Conservation (phyloP, 305 asterid genomes). For the Solanum hybrid region DNA sequence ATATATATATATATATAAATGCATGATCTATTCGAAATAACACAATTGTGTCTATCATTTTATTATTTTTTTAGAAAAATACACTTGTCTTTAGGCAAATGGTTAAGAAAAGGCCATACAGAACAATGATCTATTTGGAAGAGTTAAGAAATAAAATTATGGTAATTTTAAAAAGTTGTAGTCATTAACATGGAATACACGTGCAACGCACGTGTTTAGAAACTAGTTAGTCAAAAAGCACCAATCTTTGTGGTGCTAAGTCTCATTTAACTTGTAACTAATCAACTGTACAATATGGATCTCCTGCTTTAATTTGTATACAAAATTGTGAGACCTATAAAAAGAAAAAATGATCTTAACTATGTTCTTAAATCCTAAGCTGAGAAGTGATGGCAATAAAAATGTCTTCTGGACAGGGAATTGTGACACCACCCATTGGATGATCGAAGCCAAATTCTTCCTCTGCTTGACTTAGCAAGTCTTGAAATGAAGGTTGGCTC, state of each 20-base stretch:
- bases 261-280: background rate
- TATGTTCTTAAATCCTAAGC: slow-evolving; percentile 18
- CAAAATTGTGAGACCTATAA: background rate
- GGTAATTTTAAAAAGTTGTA: no score
- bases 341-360: background rate
- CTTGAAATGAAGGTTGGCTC: slow-evolving; percentile 25
- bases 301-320: background rate
- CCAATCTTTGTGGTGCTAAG: background rate
- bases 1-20: no score
- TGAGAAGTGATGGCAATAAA: slow-evolving; percentile 61
- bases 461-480: slow-evolving; percentile 12
- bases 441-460: slow-evolving; percentile 9
- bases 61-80: no score
- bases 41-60: no score
- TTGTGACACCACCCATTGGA: slow-evolving; percentile 4
- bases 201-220: no score
- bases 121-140: no score
- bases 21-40: no score
- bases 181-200: no score
- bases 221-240: background rate
- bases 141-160: no score
- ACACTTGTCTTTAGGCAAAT: no score
- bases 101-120: no score
- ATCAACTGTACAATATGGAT: background rate
- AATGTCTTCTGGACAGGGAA: slow-evolving; percentile 63